Base-by-base conservation (phyloP, 2,329 filamentous ascomycete species). In the Colletotrichum aenigma region DNA sequence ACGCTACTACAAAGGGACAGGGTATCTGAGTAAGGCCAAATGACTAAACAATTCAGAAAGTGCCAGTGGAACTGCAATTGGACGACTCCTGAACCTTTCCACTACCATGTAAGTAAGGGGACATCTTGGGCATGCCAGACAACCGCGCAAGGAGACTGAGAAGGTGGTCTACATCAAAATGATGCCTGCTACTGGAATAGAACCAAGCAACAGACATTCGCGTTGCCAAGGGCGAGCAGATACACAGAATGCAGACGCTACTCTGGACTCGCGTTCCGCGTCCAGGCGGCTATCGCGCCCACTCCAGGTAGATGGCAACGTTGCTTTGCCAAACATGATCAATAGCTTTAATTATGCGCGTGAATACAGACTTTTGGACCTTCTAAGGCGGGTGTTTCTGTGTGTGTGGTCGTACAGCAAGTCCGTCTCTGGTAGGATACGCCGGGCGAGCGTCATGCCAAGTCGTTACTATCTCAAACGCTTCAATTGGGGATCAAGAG, bases 301-400 rank as follows among this genome's bases (percentile, higher is more conserved):
- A 10, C 26, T 26, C 26, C 26, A 26, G 26, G n/a, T 52, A 52
- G 43, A 24, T 24, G 4, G 43, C 43, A 52, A 52, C 0, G 6
- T 52, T 1, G 12, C 43, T 52, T 52, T n/a, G 0, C 0, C 12
- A 21, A 21, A 13, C 6, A 1, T 12, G 10, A 21, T 21, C n/a
- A 52, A 52, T 21, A 21, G n/a, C 3, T 52, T 52, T 6, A 21
- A 52, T 21, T 1, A 52, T 21, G 10, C 10, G 43, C 43, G 43
- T 52, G 43, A 52, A 52, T 0, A 3, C 7, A 52, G 43, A 0
- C 43, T 52, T 21, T 10, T 52, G 43, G 43, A 0, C 43, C 10
- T 0, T 52, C 1, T 1, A 12, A 52, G 43, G n/a, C 10, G n/a
- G n/a, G n/a, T 6, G 43, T 7, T 21, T 6, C 12, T 18, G 0